Evolutionary conservation across 140 eudicot species (phyloP).

Genomic region (Cichorium intybus): DNA sequence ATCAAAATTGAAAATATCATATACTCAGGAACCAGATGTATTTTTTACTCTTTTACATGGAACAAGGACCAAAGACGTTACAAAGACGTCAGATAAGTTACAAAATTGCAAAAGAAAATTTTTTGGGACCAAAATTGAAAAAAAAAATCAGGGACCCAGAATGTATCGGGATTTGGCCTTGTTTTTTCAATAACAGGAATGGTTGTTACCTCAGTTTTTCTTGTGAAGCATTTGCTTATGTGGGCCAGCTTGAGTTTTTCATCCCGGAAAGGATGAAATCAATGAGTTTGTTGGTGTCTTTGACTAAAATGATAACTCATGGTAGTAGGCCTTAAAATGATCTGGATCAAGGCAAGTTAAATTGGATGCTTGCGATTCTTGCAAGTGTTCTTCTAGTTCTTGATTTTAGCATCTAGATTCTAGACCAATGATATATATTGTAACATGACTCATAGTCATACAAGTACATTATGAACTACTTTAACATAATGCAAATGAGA

Average conservation of each 20-base stretch:
- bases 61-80: too few relatives aligned
- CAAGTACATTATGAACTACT: conserved; percentile 28
- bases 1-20: too few relatives aligned
- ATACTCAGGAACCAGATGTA: too few relatives aligned
- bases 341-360: conserved; percentile 48
- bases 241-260: conserved; percentile 89
- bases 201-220: conserved; percentile 79
- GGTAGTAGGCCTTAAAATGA: conserved; percentile 56
- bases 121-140: too few relatives aligned
- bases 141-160: too few relatives aligned
- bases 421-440: too few relatives aligned
- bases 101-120: too few relatives aligned
- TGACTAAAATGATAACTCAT: conserved; percentile 40
- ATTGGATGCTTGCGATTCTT: conserved; percentile 74
- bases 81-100: too few relatives aligned
- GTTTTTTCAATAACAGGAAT: conserved; percentile 52
- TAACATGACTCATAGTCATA: too few relatives aligned
- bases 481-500: not conserved
- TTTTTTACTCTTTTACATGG: too few relatives aligned
- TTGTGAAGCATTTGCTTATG: conserved; percentile 73
- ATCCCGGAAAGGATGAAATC: conserved; percentile 88
- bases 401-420: conserved; percentile 44
- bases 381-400: conserved; percentile 56
- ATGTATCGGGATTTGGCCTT: conserved; percentile 73
- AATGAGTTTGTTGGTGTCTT: conserved; percentile 64